These are phyloP conservation scores for Medicago arabica DNA, from an alignment of 306 rosid species.

Conservation along the genomic window DNA sequence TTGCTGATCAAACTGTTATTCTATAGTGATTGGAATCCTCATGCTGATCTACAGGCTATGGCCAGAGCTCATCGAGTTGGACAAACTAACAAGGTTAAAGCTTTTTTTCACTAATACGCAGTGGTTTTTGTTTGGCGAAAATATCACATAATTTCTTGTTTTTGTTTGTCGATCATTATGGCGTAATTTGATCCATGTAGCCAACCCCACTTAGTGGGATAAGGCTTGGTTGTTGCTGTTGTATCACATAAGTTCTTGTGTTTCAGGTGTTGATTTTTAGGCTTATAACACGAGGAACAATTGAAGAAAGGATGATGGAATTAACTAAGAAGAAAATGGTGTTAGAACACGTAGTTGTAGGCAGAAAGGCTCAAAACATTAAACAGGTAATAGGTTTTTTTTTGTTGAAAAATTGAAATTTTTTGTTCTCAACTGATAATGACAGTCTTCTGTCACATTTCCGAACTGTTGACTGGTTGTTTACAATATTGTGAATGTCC, in stretches of 20 bases:
- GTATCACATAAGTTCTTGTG: conserved; percentile 39
- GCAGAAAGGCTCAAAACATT: conserved; percentile 88
- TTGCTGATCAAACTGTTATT: conserved; percentile 38
- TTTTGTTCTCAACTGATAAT: conserved; percentile 18
- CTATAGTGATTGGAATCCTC: conserved; percentile 99
- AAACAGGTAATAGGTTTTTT: conserved; percentile 73
- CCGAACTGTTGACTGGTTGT: conserved; percentile 9
- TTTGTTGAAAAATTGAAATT: neutral
- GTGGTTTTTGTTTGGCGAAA: conserved; percentile 18
- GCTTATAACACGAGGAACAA: conserved; percentile 89
- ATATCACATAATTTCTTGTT: conserved; percentile 39
- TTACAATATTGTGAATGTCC: neutral
- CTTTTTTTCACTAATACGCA: conserved; percentile 20
- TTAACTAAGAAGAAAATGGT: conserved; percentile 99
- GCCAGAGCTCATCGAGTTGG: conserved; percentile 99
- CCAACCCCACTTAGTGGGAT: no score
- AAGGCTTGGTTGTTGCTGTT: no score
- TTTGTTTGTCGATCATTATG: neutral
- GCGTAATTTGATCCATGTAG: no score
- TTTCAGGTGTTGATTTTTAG: conserved; percentile 92
- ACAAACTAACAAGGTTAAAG: conserved; percentile 89
- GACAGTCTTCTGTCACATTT: conserved; percentile 15
- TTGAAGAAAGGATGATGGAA: conserved; percentile 99
- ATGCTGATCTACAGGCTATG: conserved; percentile 99
- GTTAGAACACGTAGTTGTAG: conserved; percentile 96